Evolutionary conservation across 2,329 filamentous ascomycete genomes (phyloP).

Genomic region (Penicillium sp.): DNA sequence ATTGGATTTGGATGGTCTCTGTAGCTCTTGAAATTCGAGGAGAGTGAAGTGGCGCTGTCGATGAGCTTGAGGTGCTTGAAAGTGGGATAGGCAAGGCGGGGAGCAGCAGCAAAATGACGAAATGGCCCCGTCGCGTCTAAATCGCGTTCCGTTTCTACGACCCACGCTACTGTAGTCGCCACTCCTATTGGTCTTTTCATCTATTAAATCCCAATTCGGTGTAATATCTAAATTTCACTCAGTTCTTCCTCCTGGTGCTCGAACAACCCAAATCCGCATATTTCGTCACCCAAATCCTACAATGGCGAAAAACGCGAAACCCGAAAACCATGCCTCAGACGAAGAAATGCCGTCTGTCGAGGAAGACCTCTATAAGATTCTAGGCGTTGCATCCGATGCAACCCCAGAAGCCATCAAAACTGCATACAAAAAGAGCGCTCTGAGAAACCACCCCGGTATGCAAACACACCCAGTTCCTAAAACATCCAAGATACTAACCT

Average conservation of each 20-base stretch:
- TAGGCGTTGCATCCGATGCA: constrained; percentile 69
- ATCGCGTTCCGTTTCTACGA: constrained; percentile 22
- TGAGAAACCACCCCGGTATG: constrained; percentile 82
- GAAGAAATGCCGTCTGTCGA: constrained; percentile 26
- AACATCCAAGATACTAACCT: constrained; percentile 23
- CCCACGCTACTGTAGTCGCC: not conserved
- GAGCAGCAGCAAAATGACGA: constrained; percentile 30
- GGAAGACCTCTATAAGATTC: constrained; percentile 70
- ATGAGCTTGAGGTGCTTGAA: constrained; percentile 5
- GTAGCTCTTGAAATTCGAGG: not conserved
- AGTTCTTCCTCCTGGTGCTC: not conserved
- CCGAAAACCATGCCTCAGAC: constrained; percentile 51
- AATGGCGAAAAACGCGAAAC: constrained; percentile 21
- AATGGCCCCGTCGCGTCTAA: constrained; percentile 27
- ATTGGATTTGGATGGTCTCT: not conserved
- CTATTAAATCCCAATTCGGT: not conserved
- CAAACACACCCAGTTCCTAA: not conserved
- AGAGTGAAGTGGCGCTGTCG: not conserved
- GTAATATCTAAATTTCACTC: not conserved
- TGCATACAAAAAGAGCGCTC: constrained; percentile 85
- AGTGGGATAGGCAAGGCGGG: constrained; percentile 16
- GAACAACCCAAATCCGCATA: too few relatives aligned
- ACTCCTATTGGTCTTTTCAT: not conserved
- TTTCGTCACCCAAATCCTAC: not conserved
- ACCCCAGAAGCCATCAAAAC: constrained; percentile 79